phyloP scores from a whole-genome alignment of 2,329 filamentous ascomycete genomes.

The Calonectria pseudoturangicola region DNA sequence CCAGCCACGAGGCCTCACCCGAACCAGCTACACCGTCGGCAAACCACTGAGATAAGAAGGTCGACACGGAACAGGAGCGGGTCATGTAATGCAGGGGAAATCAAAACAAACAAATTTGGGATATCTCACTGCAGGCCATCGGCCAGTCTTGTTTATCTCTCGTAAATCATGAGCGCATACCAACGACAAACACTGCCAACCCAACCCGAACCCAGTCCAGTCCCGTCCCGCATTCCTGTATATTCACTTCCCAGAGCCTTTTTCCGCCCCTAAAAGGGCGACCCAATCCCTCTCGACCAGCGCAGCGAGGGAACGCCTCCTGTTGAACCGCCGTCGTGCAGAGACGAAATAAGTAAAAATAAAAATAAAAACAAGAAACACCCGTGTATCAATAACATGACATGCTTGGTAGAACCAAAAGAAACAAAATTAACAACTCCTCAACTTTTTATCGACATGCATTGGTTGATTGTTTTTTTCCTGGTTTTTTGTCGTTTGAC shows the following conservation, averaged over 20 bases:
- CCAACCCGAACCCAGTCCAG: conserved; percentile 40
- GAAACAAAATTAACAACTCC: conserved; percentile 44
- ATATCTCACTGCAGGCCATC: conserved; percentile 52
- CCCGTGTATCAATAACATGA: conserved; percentile 38
- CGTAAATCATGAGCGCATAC: conserved; percentile 55
- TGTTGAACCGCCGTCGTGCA: conserved; percentile 42
- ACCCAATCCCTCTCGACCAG: conserved; percentile 38
- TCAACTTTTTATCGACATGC: conserved; percentile 44
- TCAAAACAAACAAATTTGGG: conserved; percentile 38
- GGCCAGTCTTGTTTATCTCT: conserved; percentile 54
- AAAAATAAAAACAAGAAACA: conserved; percentile 20
- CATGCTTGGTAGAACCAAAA: conserved; percentile 31
- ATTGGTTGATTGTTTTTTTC: conserved; percentile 19
- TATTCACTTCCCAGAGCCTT: conserved; percentile 39
- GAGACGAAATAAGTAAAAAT: background rate
- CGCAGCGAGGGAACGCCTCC: conserved; percentile 41
- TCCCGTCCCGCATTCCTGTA: conserved; percentile 39
- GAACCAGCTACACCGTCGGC: conserved; percentile 20
- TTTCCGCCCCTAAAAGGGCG: conserved; percentile 27
- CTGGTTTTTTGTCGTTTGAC: conserved; percentile 8
- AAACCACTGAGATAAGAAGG: conserved; percentile 18
- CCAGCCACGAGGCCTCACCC: conserved; percentile 14
- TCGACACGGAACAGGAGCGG: background rate
- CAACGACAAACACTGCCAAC: conserved; percentile 48
- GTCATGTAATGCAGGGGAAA: conserved; percentile 9